Evolutionary conservation across 2,329 filamentous ascomycete species (phyloP).

Genomic region (Stagonosporopsis cucurbitacearum): DNA sequence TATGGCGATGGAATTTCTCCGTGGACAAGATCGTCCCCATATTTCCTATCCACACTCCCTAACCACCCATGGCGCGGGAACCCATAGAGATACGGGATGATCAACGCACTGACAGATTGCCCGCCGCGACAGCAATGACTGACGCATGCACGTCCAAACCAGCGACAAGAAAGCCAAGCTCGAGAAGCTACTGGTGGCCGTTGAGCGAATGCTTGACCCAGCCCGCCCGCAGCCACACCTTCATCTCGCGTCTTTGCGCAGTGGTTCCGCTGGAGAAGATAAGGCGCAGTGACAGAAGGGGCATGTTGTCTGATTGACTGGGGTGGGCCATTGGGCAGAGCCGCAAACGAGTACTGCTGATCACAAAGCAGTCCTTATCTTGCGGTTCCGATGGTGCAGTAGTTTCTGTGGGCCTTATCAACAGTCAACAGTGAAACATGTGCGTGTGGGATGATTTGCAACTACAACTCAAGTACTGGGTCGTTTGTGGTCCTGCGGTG

Average conservation of each 20-base stretch:
- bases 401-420: slow-evolving; percentile 21
- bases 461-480: slow-evolving; percentile 8
- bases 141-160: background rate
- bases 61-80: slow-evolving; percentile 3
- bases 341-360: slow-evolving; percentile 6
- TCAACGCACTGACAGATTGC: slow-evolving; percentile 12
- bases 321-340: slow-evolving; percentile 10
- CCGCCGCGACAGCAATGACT: background rate
- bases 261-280: slow-evolving; percentile 1
- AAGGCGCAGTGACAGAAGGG: background rate
- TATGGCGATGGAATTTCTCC: slow-evolving; percentile 11
- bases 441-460: slow-evolving; percentile 9
- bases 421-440: slow-evolving; percentile 6
- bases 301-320: slow-evolving; percentile 1
- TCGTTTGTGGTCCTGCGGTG: slow-evolving; percentile 1
- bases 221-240: background rate
- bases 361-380: slow-evolving; percentile 12
- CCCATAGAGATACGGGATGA: slow-evolving; percentile 1
- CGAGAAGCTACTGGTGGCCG: background rate
- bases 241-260: background rate
- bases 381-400: slow-evolving; percentile 11
- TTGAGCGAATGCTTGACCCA: slow-evolving; percentile 10
- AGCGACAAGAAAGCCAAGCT: background rate
- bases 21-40: slow-evolving; percentile 16
- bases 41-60: slow-evolving; percentile 1